Base-by-base conservation (phyloP, 768 basidiomycete genomes). In the Suillus sp. region DNA sequence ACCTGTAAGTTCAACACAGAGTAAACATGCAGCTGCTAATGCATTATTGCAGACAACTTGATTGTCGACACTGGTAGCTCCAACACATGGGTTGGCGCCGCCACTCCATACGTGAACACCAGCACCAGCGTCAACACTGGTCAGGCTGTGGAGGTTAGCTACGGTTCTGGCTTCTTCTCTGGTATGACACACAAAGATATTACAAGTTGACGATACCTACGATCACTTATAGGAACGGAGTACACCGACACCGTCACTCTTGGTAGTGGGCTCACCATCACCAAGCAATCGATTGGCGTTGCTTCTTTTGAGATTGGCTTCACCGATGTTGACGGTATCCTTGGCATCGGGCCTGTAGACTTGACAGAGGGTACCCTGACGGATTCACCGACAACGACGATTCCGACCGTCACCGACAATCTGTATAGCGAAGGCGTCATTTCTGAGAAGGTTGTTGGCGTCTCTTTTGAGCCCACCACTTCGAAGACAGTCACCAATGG, bases 81-180 rank as follows among this genome's bases (percentile, higher is more conserved):
- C n/a, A 90, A 89, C 76, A 90, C 88, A 30, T 90, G 88, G 88
- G 77, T 90, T 48, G 87, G 88, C n/a, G 85, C 88, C 30, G 65
- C 30, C 13, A 74, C 67, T 25, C 13, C 73, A 1, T 90, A 86
- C 67, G 70, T 70, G n/a, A 63, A 65, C 65, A 88, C 89, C 8
- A 76, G 76, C 58, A 83, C 86, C 30, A 86, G 84, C 62, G 68
- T 43, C 14, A 63, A 78, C 65, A 88, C 86, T n/a, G 65, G 68
- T 1, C 66, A 84, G 62, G 35, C 69, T 38, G 85, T 90, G 63
- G 72, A 79, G 20, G 84, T 87, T 34, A 68, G 72, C 5, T 90
- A 90, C 65, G 88, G 88, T 58, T 84, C 83, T 45, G 88, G 86
- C n/a, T 80, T 73, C 3, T 87, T 89, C 75, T 81, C 80, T 45